Conservation (phyloP, 805 yeast species). For the Saturnispora mendoncae region DNA sequence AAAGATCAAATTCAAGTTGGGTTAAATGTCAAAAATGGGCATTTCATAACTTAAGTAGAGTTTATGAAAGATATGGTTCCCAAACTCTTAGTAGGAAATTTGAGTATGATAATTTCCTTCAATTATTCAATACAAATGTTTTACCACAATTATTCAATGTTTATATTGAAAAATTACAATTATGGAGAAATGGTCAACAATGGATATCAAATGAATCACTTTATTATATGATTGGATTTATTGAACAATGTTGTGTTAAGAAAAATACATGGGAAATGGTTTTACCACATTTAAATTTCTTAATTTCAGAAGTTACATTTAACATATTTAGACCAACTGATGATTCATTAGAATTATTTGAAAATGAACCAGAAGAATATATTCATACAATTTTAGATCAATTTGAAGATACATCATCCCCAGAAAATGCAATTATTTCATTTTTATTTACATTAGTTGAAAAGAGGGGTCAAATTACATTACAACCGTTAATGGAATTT, state of each 20-base stretch:
- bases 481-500: constrained; percentile 54
- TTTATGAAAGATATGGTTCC: constrained; percentile 66
- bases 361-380: constrained; percentile 85
- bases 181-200: constrained; percentile 55
- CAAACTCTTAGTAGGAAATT: constrained; percentile 36
- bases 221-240: constrained; percentile 54
- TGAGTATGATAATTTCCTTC: constrained; percentile 53
- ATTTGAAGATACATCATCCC: constrained; percentile 50
- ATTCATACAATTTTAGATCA: constrained; percentile 68
- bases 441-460: constrained; percentile 64
- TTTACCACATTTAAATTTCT: constrained; percentile 56
- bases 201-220: constrained; percentile 68
- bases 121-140: constrained; percentile 44
- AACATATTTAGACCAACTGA: constrained; percentile 73
- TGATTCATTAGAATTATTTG: constrained; percentile 65
- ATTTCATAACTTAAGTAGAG: constrained; percentile 61
- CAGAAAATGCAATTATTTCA: constrained; percentile 73
- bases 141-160: constrained; percentile 66
- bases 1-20: constrained; percentile 49
- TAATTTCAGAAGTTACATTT: constrained; percentile 66
- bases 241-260: constrained; percentile 51
- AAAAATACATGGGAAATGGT: constrained; percentile 60
- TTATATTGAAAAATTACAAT: constrained; percentile 56
- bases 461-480: constrained; percentile 51
- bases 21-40: constrained; percentile 85